Base-by-base conservation (phyloP, 768 basidiomycete genomes). In the Coprinopsis strossmayeri region DNA sequence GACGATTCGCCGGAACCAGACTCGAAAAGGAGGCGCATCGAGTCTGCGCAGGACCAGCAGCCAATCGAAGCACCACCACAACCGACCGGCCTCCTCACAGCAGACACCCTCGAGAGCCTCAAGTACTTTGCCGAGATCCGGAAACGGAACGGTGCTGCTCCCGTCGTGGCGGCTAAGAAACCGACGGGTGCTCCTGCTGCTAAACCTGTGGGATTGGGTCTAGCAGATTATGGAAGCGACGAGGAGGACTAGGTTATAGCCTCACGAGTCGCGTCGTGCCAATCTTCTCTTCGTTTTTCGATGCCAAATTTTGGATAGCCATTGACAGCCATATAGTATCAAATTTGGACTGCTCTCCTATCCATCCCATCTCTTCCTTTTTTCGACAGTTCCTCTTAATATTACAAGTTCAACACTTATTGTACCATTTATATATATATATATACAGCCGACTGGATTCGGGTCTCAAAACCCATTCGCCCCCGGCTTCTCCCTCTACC, bases 121-220 rank as follows among this genome's bases (percentile, higher is more conserved):
- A 89, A 84, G 62, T 94, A 91, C 59, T 92, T 96, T 61, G 84
- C 93, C 5, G 86, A 92, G 64, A 82, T 98, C 55, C 78, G 85
- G 53, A 80, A 82, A 68, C 71, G 80, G 54, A 83, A 82, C 53
- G 83, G 76, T 27, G 58, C 61, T 2, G 57, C 65, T 0, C 49
- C 54, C 5, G 53, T 60, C 49, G 56, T 59, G 10, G 62, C 61
- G 43, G 59, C 60, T 34, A 56, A 66, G 25, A 57, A 65, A 2
- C 24, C 17, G n/a, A 23, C 24, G 7, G 59, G 67, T 1, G 59
- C 66, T 45, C 61, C 69, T 11, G 58, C 64, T 45, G 60, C 67
- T 4, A 61, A 39, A 15, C 23, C 45, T 9, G 42, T 70, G 28
- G 80, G 81, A 1, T 64, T 89, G 13, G 84, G 77, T 4, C 69